phyloP scores from a whole-genome alignment of 2,329 filamentous ascomycete genomes.

The Aureobasidium leucospermi region DNA sequence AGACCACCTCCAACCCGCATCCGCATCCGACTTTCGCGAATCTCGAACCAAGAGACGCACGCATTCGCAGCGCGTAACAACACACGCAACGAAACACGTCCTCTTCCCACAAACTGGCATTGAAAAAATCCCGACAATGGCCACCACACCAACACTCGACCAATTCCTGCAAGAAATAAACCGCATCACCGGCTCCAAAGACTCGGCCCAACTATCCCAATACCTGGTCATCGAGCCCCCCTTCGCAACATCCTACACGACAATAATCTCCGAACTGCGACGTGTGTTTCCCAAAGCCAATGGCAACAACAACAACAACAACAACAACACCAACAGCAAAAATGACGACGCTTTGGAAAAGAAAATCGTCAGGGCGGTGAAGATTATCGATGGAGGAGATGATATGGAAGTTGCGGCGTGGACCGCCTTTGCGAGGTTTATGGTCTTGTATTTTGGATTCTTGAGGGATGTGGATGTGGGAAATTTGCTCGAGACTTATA shows the following conservation, averaged over 20 bases:
- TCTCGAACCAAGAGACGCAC: neutral
- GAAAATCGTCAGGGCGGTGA: constrained; percentile 58
- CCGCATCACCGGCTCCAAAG: constrained; percentile 52
- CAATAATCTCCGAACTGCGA: constrained; percentile 61
- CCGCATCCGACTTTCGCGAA: constrained; percentile 1
- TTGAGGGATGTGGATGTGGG: constrained; percentile 72
- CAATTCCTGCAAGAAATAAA: constrained; percentile 62
- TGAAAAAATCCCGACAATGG: constrained; percentile 3
- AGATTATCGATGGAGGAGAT: constrained; percentile 52
- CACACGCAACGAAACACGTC: neutral
- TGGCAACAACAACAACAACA: neutral
- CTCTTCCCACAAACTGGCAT: too few species aligned
- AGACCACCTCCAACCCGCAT: neutral
- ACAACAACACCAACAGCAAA: too few species aligned
- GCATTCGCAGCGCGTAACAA: neutral
- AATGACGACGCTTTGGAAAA: constrained; percentile 50
- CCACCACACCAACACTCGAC: constrained; percentile 54
- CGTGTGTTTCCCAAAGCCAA: constrained; percentile 44
- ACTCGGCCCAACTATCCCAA: constrained; percentile 58
- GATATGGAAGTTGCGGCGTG: constrained; percentile 59
- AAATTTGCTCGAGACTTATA: constrained; percentile 67
- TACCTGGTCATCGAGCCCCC: constrained; percentile 71
- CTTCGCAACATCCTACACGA: constrained; percentile 58
- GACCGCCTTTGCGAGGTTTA: constrained; percentile 70
- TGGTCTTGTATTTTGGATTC: constrained; percentile 74